Evolutionary conservation across 2,329 filamentous ascomycete genomes (phyloP).

Genomic region (Podosphaera fusca): DNA sequence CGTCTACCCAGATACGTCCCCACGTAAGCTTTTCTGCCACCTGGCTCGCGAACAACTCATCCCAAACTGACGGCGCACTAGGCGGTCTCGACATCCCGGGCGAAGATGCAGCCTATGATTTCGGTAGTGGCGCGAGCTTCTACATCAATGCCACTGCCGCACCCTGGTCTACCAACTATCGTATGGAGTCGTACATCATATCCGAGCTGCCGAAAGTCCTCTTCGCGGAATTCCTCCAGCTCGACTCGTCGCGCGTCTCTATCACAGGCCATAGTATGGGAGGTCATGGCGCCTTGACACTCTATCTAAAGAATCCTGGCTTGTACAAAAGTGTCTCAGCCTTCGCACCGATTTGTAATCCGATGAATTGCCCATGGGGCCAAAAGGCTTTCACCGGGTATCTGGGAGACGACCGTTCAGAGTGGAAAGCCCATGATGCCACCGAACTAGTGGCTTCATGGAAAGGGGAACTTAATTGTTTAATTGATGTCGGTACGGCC

Average conservation of each 20-base stretch:
- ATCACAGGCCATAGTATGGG: constrained; percentile 96
- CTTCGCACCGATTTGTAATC: constrained; percentile 79
- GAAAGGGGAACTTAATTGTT: constrained; percentile 44
- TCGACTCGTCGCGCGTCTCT: constrained; percentile 50
- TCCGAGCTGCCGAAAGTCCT: constrained; percentile 61
- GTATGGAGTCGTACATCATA: constrained; percentile 89
- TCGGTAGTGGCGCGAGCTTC: constrained; percentile 79
- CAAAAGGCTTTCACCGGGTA: constrained; percentile 89
- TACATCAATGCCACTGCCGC: constrained; percentile 67
- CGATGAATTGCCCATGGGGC: constrained; percentile 70
- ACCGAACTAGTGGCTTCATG: constrained; percentile 67
- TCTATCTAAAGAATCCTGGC: constrained; percentile 80
- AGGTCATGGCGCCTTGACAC: constrained; percentile 77
- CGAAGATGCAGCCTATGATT: constrained; percentile 78
- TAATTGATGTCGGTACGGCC: constrained; percentile 82
- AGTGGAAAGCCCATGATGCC: constrained; percentile 78
- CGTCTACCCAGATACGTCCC: constrained; percentile 85
- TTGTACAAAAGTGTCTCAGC: constrained; percentile 75
- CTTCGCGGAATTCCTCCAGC: constrained; percentile 44
- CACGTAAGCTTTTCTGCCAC: constrained; percentile 27
- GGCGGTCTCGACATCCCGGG: constrained; percentile 57
- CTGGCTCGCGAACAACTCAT: too few relatives aligned
- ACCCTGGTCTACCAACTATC: constrained; percentile 59
- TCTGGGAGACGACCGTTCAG: constrained; percentile 51
- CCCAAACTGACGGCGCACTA: constrained; percentile 11